Conservation (phyloP, 2,329 filamentous ascomycete species). For the Ceratocystis ficicola region DNA sequence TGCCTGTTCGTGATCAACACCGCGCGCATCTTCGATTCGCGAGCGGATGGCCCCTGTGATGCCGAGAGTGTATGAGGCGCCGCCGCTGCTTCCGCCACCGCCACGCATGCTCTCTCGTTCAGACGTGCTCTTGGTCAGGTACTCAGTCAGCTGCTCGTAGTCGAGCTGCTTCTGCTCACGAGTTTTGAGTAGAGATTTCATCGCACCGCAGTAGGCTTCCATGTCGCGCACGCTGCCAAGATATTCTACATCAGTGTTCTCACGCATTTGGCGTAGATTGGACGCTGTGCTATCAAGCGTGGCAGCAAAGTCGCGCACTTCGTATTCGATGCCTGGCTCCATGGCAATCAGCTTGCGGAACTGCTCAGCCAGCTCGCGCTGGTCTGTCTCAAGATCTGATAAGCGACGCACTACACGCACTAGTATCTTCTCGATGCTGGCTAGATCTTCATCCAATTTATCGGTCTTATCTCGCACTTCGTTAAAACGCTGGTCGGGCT, state of each 20-base stretch:
- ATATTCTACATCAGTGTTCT: conserved; percentile 92
- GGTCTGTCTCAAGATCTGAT: conserved; percentile 74
- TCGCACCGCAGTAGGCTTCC: conserved; percentile 80
- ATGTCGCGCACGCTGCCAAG: conserved; percentile 86
- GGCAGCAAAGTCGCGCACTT: conserved; percentile 74
- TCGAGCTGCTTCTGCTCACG: conserved; percentile 97
- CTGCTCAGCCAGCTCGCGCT: conserved; percentile 79
- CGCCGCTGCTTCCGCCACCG: conserved; percentile 37
- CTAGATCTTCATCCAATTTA: conserved; percentile 87
- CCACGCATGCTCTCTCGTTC: conserved; percentile 71
- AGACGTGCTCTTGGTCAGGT: conserved; percentile 76
- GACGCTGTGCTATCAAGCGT: conserved; percentile 73
- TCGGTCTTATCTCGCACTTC: conserved; percentile 86
- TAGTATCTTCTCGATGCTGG: conserved; percentile 90
- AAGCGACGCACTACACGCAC: conserved; percentile 79
- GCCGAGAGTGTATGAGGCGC: conserved; percentile 36
- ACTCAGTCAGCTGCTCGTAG: conserved; percentile 90
- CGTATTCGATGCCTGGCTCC: conserved; percentile 72
- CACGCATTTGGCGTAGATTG: conserved; percentile 68
- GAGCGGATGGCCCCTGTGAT: conserved; percentile 77
- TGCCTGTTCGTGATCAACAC: conserved; percentile 89
- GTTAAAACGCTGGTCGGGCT: conserved; percentile 85
- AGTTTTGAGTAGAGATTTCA: conserved; percentile 80
- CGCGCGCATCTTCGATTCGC: conserved; percentile 93
- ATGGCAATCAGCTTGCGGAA: conserved; percentile 86